Evolutionary conservation across 208 protist genomes (phyloP), one percentile per base, ranked within the genome.

Genomic region (Kentomonas sorsogonicus): DNA sequence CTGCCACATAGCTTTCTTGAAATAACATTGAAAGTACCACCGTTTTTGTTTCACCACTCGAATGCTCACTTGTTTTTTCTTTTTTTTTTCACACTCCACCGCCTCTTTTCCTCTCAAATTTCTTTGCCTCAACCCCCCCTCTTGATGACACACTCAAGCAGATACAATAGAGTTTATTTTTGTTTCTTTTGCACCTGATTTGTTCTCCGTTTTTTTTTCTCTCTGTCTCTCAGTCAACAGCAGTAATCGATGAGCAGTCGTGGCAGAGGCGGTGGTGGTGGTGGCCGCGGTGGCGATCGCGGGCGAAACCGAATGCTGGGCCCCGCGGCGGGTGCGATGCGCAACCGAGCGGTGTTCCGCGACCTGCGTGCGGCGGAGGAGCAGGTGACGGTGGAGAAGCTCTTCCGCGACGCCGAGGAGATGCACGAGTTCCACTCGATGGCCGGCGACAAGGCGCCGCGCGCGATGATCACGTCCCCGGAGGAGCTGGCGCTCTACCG

Each of bases 351-450:
- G 45, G 72, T 89, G 9, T 91, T 84, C 55, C 79, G 83, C 29
- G 88, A 95, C 63, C 68, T 66, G 13, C 85, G 88, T 25, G 69
- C 74, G 26, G 65, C 84, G 18, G 63, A 76, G 20, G 59, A 52
- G 30, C 98, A 99, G 72, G 95, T 99, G 69, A 99, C 95, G 16
- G 97, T 96, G 4, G 95, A 98, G 55, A 96, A 99, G 71, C 91
- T 99, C 15, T 74, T 99, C 31, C 62, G 81, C 31, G 96, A 99
- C 48, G 97, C 98, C n/a, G 82, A 88, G 47, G 97, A 98, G 11
- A 97, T 98, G 78, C 80, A 96, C 60, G 71, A 83, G 48, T 72
- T 78, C 26, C 66, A 89, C 74, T 64, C 81, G 5, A 62, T 75
- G 10, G 67, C 77, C 31, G 52, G 71, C 53, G 60, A 40, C 16